Evolutionary conservation across 441 rosid genomes (phyloP).

Genomic region (Populus hybrid): DNA sequence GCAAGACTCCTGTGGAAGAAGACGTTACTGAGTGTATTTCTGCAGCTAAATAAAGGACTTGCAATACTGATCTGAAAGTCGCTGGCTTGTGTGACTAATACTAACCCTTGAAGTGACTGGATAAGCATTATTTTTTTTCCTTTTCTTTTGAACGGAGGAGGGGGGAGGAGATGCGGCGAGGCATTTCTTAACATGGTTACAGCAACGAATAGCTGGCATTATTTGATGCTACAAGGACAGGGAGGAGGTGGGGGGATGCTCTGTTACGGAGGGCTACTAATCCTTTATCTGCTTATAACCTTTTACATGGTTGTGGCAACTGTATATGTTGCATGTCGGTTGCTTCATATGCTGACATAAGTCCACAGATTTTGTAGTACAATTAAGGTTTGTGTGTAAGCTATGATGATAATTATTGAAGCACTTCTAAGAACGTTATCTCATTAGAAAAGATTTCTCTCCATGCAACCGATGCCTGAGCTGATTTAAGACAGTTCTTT

Average conservation of each 20-base stretch:
- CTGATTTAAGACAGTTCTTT: background rate
- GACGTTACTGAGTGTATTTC: slow-evolving; percentile 11
- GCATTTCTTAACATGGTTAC: background rate
- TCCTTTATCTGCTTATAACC: background rate
- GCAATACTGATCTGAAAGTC: background rate
- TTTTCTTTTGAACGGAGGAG: background rate
- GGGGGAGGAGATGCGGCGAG: background rate
- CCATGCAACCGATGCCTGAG: background rate
- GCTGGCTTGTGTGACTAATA: background rate
- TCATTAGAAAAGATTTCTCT: too few species aligned
- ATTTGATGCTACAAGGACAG: background rate
- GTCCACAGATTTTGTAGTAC: background rate
- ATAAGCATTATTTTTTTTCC: background rate
- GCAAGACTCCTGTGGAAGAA: slow-evolving; percentile 13
- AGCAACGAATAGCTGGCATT: background rate
- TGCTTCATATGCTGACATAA: background rate
- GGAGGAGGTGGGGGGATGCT: background rate
- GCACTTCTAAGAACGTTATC: background rate
- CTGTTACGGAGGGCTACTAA: background rate
- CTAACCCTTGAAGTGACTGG: slow-evolving; percentile 3
- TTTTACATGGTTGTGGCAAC: background rate
- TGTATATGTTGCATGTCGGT: background rate
- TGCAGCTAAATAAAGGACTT: slow-evolving; percentile 9
- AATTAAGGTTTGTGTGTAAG: too few species aligned
- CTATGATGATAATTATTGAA: too few species aligned